Evolutionary conservation across 805 yeast species (phyloP).

Genomic region (Yarrowia alimentaria): DNA sequence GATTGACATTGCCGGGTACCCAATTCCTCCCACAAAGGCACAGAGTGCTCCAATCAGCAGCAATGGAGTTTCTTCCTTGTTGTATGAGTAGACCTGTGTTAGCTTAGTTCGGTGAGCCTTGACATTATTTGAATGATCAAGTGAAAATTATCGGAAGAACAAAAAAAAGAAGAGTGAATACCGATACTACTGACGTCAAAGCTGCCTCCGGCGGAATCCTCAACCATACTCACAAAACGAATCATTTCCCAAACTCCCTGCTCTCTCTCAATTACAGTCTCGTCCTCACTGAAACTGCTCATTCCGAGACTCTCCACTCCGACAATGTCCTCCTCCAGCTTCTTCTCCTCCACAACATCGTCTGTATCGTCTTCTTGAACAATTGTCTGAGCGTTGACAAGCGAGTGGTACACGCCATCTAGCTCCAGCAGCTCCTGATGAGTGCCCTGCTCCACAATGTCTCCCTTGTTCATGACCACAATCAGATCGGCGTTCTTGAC

Average conservation of each 20-base stretch:
- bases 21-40: conserved; percentile 40
- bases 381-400: conserved; percentile 43
- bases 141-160: too few species aligned
- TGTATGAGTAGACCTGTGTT: conserved; percentile 35
- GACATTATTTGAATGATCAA: too few species aligned
- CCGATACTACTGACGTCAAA: too few species aligned
- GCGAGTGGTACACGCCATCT: conserved; percentile 37
- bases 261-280: conserved; percentile 2
- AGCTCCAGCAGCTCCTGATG: conserved; percentile 41
- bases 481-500: conserved; percentile 56
- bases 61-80: conserved; percentile 33
- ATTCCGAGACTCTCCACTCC: conserved; percentile 6
- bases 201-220: too few species aligned
- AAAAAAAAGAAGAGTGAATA: too few species aligned
- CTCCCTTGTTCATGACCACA: conserved; percentile 52
- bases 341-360: conserved; percentile 1
- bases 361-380: conserved; percentile 3
- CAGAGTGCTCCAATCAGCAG: conserved; percentile 35
- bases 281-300: not conserved
- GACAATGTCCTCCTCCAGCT: conserved; percentile 4
- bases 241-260: conserved; percentile 6
- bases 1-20: conserved; percentile 42
- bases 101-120: too few species aligned
- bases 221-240: conserved; percentile 30
- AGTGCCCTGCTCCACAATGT: conserved; percentile 49